Conservation (phyloP, 2,329 filamentous ascomycete genomes). For the Rasamsonia emersonii region DNA sequence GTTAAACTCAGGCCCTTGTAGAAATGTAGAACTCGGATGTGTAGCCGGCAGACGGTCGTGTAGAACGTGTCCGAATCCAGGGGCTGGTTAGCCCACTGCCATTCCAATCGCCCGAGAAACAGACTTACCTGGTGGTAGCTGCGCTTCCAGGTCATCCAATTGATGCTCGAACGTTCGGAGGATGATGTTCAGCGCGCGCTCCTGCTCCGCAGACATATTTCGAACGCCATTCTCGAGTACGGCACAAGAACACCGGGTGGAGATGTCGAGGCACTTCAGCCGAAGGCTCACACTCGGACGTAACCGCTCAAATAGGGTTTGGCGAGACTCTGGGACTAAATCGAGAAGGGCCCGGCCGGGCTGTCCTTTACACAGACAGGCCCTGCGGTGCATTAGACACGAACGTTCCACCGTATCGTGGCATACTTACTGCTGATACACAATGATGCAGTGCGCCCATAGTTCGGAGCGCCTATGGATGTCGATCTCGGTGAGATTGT, state of each 20-base stretch:
- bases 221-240: slow-evolving; percentile 31
- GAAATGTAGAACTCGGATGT: slow-evolving; percentile 28
- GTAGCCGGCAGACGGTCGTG: slow-evolving; percentile 21
- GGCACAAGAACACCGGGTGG: slow-evolving; percentile 27
- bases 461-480: slow-evolving; percentile 29
- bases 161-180: slow-evolving; percentile 29
- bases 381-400: slow-evolving; percentile 14
- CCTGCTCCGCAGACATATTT: slow-evolving; percentile 29
- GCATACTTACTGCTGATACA: slow-evolving; percentile 28
- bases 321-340: slow-evolving; percentile 27
- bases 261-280: slow-evolving; percentile 29
- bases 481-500: slow-evolving; percentile 24
- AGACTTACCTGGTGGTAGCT: slow-evolving; percentile 22
- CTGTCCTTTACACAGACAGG: slow-evolving; percentile 31
- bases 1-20: slow-evolving; percentile 22
- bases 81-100: not conserved
- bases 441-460: slow-evolving; percentile 33
- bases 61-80: slow-evolving; percentile 25
- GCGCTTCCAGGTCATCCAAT: slow-evolving; percentile 26
- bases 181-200: slow-evolving; percentile 28
- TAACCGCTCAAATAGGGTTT: slow-evolving; percentile 26
- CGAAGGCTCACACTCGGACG: slow-evolving; percentile 26
- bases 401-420: not conserved
- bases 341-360: slow-evolving; percentile 24
- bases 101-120: slow-evolving; percentile 1